These are phyloP conservation scores for Aspergillus sp. DNA, from an alignment of 2,329 filamentous ascomycete genomes.

Conservation along the genomic window DNA sequence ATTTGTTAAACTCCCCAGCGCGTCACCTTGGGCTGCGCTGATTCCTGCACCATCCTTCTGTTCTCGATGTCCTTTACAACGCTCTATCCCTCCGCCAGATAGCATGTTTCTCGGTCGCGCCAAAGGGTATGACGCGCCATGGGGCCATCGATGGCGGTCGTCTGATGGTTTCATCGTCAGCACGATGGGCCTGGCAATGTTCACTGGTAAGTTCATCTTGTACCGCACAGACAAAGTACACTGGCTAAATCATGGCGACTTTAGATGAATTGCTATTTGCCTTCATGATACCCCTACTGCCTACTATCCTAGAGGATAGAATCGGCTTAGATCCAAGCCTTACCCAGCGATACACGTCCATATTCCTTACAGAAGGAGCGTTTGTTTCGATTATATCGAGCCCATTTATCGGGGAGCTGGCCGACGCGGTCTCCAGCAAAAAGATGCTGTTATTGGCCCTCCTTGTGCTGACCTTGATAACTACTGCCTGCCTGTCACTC, in stretches of 20 bases:
- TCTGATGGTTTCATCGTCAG: conserved; percentile 19
- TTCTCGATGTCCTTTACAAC: no score
- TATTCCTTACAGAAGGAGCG: conserved; percentile 22
- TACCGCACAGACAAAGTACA: no score
- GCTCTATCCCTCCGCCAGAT: no score
- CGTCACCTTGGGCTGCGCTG: no score
- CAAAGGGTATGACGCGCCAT: neutral
- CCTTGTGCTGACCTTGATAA: neutral
- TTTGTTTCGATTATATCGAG: conserved; percentile 20
- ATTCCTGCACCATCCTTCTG: no score
- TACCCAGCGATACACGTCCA: conserved; percentile 16
- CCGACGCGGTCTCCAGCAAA: conserved; percentile 15
- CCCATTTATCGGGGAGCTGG: conserved; percentile 17
- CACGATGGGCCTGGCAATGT: conserved; percentile 19
- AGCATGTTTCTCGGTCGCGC: neutral
- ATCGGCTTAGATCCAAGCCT: conserved; percentile 13
- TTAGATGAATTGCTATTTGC: conserved; percentile 22
- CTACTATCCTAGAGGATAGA: conserved; percentile 18
- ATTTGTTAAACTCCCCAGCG: no score
- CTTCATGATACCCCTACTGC: conserved; percentile 23
- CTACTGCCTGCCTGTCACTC: neutral
- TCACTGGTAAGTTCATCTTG: conserved; percentile 13
- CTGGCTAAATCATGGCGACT: no score
- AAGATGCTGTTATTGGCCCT: conserved; percentile 1
- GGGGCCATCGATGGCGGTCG: conserved; percentile 19